Evolutionary conservation across 2,329 filamentous ascomycete genomes (phyloP), one percentile per base, ranked within the genome.

Genomic region (Balansia obtecta): DNA sequence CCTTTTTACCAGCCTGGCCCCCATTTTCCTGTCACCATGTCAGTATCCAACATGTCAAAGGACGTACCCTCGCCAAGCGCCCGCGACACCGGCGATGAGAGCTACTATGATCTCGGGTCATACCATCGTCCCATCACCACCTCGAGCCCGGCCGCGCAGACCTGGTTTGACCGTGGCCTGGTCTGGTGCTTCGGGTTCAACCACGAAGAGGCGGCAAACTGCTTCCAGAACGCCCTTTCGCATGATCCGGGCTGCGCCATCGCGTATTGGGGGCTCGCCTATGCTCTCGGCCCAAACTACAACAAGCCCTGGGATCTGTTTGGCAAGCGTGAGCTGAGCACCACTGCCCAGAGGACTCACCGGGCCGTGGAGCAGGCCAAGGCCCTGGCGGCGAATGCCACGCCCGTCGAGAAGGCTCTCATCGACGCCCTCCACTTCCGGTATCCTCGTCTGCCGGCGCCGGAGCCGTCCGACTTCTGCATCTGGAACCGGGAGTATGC

Each of bases 251-350:
- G 62, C 2, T 85, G 78, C 51, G 73, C 75, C 32, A 79, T 86
- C 70, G 82, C 79, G 3, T 76, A 83, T 58, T 87, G 83, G 83
- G 83, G 83, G 0, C 65, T 85, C 4, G 81, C 86, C 0, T 89
- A 85, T 61, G 72, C 82, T 1, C 67, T 86, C 0, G 86, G 86
- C 0, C 86, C 86, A 3, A 89, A 91, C 60, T 82, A 82, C 63
- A 79, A 90, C 68, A 88, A 89, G 59, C 81, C 85, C 0, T 89
- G 86, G 86, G 75, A 79, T 30, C 72, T 79, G 22, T 88, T 89
- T 55, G 83, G 85, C 49, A 65, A 72, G 1, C 65, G 71, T 0
- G 85, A 89, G 55, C 68, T 83, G 4, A 63, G 70, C 11, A 63
- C 59, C 0, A 76, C 72, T 0, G 67, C 84, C 4, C 56, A 58